A percentile compares a stretch with the other conserved stretches of the same genome.
phyloP scores from a whole-genome alignment of 257 asterid genomes.

The Rehmannia glutinosa region DNA sequence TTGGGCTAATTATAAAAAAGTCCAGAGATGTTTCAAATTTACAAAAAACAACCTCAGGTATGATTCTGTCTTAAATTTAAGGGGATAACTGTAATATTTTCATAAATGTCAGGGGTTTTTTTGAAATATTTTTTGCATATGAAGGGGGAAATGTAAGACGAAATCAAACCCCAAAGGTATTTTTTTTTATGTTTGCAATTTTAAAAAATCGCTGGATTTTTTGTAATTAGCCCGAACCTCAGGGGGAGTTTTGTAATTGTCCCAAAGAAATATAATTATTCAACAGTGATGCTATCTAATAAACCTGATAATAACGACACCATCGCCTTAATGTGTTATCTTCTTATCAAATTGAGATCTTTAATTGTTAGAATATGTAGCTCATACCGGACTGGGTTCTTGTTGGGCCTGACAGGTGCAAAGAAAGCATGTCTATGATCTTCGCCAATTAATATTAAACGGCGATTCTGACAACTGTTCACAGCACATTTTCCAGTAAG shows the following conservation, averaged over 20 bases:
- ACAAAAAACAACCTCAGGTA: too few relatives aligned
- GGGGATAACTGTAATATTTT: too few relatives aligned
- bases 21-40: too few relatives aligned
- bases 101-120: too few relatives aligned
- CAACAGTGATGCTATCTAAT: neutral
- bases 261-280: neutral
- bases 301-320: neutral
- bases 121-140: too few relatives aligned
- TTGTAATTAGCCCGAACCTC: too few relatives aligned
- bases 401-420: constrained; percentile 68
- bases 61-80: too few relatives aligned
- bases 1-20: too few relatives aligned
- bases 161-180: too few relatives aligned
- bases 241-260: too few relatives aligned
- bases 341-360: neutral
- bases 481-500: constrained; percentile 82
- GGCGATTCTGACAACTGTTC: constrained; percentile 90
- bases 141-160: too few relatives aligned
- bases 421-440: constrained; percentile 92
- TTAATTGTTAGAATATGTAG: neutral
- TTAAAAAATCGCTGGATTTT: neutral
- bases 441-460: constrained; percentile 79
- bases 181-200: too few relatives aligned
- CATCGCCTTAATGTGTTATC: neutral
- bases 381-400: constrained; percentile 5